These are phyloP conservation scores for Cymbopogon citratus DNA, from an alignment of 176 grass and related monocot genomes.

Conservation along the genomic window DNA sequence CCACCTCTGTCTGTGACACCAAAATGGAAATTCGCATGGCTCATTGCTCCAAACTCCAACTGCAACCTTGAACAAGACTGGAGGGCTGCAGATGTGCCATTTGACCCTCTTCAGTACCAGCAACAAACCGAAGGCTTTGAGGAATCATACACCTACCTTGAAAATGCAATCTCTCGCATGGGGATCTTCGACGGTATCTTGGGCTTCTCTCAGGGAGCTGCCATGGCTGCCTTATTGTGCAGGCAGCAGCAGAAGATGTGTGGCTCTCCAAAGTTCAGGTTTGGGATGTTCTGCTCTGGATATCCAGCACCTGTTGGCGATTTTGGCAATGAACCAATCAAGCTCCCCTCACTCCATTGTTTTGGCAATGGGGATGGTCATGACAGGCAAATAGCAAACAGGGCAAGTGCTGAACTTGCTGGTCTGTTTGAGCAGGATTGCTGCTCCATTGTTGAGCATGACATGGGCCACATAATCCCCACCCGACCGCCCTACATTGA, in stretches of 20 bases:
- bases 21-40: constrained; percentile 73
- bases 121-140: constrained; percentile 70
- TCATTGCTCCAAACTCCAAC: constrained; percentile 35
- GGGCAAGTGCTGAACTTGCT: constrained; percentile 50
- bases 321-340: constrained; percentile 38
- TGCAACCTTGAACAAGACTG: constrained; percentile 38
- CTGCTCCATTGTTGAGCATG: constrained; percentile 58
- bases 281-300: constrained; percentile 80
- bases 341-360: constrained; percentile 70
- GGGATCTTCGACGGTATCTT: constrained; percentile 68
- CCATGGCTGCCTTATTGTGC: constrained; percentile 75
- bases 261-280: constrained; percentile 39
- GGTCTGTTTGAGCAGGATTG: constrained; percentile 45
- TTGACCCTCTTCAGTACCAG: constrained; percentile 74
- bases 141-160: constrained; percentile 57
- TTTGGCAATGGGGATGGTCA: constrained; percentile 58
- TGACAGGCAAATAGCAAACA: constrained; percentile 69
- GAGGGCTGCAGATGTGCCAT: constrained; percentile 51
- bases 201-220: constrained; percentile 87
- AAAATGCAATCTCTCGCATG: constrained; percentile 39
- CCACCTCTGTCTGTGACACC: constrained; percentile 16
- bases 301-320: constrained; percentile 33
- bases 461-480: constrained; percentile 94
- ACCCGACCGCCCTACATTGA: constrained; percentile 59
- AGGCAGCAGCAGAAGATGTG: constrained; percentile 46